Evolutionary conservation across 345 rosid species (phyloP), one percentile per base, ranked within the genome.

Genomic region (Nephelium lappaceum): DNA sequence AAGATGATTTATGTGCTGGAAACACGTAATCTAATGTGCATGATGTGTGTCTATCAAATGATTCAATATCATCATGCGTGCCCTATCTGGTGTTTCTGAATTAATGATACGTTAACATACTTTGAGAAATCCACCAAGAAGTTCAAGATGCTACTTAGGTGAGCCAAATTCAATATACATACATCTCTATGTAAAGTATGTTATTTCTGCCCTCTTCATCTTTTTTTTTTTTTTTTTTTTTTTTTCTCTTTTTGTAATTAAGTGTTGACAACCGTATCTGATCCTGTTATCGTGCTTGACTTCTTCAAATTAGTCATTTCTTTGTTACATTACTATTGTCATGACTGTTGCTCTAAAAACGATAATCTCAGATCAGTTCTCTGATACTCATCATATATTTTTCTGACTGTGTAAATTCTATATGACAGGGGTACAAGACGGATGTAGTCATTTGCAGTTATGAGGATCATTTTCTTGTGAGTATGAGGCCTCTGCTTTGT

Each of bases 391-490:
- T 18, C 25, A 58, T 47, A 66, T 23, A 53, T 60, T 38, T 31
- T 78, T 21, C 75, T 77, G 60, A 10, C 63, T 77, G 39, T 43
- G 14, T 66, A 23, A 21, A 43, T 71, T 83, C 25, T 84, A 25
- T 39, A 78, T 86, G 60, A 76, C 86, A 95, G 98, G 97, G 91
- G 66, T 89, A 89, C 91, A 90, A 88, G 70, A 95, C 97, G 38
- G 96, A 95, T 76, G 43, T 93, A 57, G 91, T 92, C n/a, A 76
- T 93, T 78, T 91, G 89, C 85, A 77, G 88, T 42, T 93, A 92
- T 73, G 97, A 91, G 8, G 98, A 93, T 78, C 93, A 93, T 84
- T 83, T 88, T 81, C 87, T 92, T 82, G 98, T 95, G 81, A 91
- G 98, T 88, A 38, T 67, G 79, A 72, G 14, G 36, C 38, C 77